Conservation (phyloP, 2,329 filamentous ascomycete genomes). For the Aureobasidium sp. region DNA sequence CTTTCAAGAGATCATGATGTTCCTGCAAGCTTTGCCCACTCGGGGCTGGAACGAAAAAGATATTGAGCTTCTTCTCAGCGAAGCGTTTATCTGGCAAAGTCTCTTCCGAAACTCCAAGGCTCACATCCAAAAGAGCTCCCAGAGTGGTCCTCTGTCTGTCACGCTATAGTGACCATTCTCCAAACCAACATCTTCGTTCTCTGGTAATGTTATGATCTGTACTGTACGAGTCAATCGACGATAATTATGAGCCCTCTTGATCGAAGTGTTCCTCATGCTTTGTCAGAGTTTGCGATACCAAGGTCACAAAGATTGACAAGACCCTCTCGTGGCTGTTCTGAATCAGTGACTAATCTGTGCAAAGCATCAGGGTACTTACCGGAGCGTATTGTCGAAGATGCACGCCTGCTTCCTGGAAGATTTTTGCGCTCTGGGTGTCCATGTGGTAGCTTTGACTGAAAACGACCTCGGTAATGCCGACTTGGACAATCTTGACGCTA, state of each 20-base stretch:
- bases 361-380: constrained; percentile 41
- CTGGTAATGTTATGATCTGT: neutral
- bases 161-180: neutral
- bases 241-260: neutral
- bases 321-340: constrained; percentile 24
- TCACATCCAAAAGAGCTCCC: constrained; percentile 48
- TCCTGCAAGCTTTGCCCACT: constrained; percentile 87
- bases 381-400: constrained; percentile 79
- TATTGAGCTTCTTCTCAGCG: constrained; percentile 87
- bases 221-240: neutral
- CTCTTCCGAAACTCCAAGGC: constrained; percentile 91
- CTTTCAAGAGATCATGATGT: constrained; percentile 99
- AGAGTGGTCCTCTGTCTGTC: neutral
- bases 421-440: constrained; percentile 70
- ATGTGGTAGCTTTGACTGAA: constrained; percentile 93
- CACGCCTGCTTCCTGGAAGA: constrained; percentile 78
- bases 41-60: constrained; percentile 96
- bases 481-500: constrained; percentile 96
- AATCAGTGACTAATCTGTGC: neutral
- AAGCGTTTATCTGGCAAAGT: constrained; percentile 98
- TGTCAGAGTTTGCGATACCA: neutral
- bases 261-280: neutral
- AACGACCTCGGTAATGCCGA: constrained; percentile 91
- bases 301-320: constrained; percentile 21
- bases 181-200: neutral